Evolutionary conservation across 208 protist species (phyloP).

Genomic region (Angomonas ambiguus): DNA sequence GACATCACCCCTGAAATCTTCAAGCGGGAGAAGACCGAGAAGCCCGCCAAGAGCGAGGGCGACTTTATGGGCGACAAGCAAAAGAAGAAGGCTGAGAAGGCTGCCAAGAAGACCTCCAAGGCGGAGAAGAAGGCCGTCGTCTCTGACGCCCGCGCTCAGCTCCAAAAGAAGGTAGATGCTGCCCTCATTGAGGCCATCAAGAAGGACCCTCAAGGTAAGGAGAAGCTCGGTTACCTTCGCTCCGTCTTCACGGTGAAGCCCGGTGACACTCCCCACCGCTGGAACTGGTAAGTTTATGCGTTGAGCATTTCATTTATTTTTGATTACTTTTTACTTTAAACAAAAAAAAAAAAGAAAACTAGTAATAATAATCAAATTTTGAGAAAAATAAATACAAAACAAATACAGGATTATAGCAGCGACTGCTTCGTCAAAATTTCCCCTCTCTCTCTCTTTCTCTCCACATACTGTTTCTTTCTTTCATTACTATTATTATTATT

Average conservation of each 20-base stretch:
- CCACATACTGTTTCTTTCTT: too few species aligned
- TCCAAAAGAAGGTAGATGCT: conserved; percentile 77
- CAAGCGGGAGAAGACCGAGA: conserved; percentile 61
- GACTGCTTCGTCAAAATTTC: too few species aligned
- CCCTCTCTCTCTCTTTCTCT: too few species aligned
- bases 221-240: conserved; percentile 76
- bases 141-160: conserved; percentile 57
- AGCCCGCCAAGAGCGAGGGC: conserved; percentile 74
- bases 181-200: conserved; percentile 71
- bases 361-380: too few species aligned
- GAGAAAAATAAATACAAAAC: too few species aligned
- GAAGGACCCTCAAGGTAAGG: conserved; percentile 64
- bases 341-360: conserved; percentile 10
- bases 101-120: conserved; percentile 72
- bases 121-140: conserved; percentile 52
- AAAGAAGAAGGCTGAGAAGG: conserved; percentile 65
- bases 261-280: conserved; percentile 79
- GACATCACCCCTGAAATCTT: conserved; percentile 68
- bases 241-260: conserved; percentile 85
- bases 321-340: conserved; percentile 14
- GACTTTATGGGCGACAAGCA: conserved; percentile 83
- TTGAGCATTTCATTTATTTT: conserved; percentile 15
- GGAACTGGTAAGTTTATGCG: conserved; percentile 64
- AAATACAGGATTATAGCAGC: too few species aligned
- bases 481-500: too few species aligned